Evolutionary conservation across 2,329 filamentous ascomycete species (phyloP), one percentile per base, ranked within the genome.

Genomic region (Tolypocladium ovalisporum): DNA sequence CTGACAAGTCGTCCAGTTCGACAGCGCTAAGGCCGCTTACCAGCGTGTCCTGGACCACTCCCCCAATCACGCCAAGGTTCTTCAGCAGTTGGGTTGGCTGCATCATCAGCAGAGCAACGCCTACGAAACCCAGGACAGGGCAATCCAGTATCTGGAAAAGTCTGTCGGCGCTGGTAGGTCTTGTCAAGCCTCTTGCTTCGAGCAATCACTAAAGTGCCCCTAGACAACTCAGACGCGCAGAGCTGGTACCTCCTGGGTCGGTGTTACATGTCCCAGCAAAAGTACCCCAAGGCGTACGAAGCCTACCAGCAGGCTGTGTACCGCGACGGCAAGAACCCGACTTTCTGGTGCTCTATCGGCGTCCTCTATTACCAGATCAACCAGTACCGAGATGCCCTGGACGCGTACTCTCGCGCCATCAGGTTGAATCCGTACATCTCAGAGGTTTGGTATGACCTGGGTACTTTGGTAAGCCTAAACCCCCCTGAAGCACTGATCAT

Each of bases 301-400:
- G 93, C 94, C 7, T 97, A 97, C 72, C 94, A 99, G 71, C 94
- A 99, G 76, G 94, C 94, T 3, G 94, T 99, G 42, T 99, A 99
- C 70, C 90, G 94, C 58, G 94, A 99, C 70, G 94, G 94, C 37
- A 88, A 94, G 64, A 97, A 97, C 71, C 94, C 94, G 22, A 97
- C 94, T 2, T 99, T 97, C 78, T 99, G 94, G 94, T 97, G 94
- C 77, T 97, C 93, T 12, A 99, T 99, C 69, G 94, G 94, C 71
- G 94, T 99, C 19, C 81, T 99, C 59, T 99, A 99, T 73, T 99
- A 97, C 76, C 94, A 97, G 75, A 99, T 99, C 78, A 99, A 97
- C 74, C 94, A 99, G 76, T 99, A 99, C 75, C 87, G 94, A 59
- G 94, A 99, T 77, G 94, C 94, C 3, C 82, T 99, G 56, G 94